phyloP scores from a whole-genome alignment of 768 basidiomycete genomes.

The Sporobolomyces phaffii region DNA sequence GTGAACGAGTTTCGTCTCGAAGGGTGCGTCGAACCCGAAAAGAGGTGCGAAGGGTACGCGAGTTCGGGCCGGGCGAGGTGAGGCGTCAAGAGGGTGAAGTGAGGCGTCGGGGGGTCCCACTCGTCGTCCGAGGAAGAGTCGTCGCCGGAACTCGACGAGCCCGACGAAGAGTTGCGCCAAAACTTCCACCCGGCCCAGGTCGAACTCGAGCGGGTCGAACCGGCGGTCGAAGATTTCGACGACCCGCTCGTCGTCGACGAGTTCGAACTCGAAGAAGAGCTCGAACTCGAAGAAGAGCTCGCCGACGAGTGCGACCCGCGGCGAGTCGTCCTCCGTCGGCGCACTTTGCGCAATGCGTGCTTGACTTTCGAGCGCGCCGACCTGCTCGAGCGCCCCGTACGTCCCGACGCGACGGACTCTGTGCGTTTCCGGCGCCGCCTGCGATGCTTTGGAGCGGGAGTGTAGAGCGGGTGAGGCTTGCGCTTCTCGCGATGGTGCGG shows the following conservation, averaged over 20 bases:
- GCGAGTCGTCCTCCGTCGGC: conserved; percentile 6
- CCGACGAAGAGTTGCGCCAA: conserved; percentile 44
- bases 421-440: conserved; percentile 14
- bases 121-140: conserved; percentile 49
- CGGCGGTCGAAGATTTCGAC: conserved; percentile 15
- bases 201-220: conserved; percentile 36
- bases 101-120: conserved; percentile 50
- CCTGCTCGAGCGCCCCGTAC: conserved; percentile 11
- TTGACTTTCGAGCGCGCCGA: conserved; percentile 28
- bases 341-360: conserved; percentile 21
- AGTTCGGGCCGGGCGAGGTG: conserved; percentile 28
- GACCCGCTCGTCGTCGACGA: conserved; percentile 26
- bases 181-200: conserved; percentile 45
- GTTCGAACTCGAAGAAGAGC: conserved; percentile 46
- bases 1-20: conserved; percentile 4
- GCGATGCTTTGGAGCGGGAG: conserved; percentile 21
- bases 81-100: conserved; percentile 40
- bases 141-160: conserved; percentile 48
- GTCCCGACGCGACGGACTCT: conserved; percentile 19
- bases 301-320: conserved; percentile 11
- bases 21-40: conserved; percentile 16
- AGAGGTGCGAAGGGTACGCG: conserved; percentile 30
- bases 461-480: conserved; percentile 36
- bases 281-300: conserved; percentile 49
- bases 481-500: conserved; percentile 7